Percentiles rank a stretch among this genome's conserved stretches.
These are phyloP conservation scores for Phytophthora quininea DNA, from an alignment of 352 stramenopile genomes.

Conservation along the genomic window DNA sequence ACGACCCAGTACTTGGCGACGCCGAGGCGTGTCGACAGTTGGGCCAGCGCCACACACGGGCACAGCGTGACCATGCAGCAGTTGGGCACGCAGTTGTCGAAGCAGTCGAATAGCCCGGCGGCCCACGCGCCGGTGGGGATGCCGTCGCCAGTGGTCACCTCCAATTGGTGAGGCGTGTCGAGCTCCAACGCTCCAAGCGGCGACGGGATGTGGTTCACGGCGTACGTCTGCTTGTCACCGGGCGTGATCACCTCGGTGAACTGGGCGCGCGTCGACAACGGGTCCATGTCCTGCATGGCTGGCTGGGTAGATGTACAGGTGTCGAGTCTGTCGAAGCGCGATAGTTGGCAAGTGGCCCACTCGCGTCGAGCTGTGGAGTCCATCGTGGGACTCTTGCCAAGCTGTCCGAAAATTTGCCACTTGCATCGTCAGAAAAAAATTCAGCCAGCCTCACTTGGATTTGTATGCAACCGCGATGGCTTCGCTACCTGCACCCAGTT, in stretches of 20 bases:
- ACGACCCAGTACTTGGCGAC: constrained; percentile 36
- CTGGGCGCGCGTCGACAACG: constrained; percentile 31
- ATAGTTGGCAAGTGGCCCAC: constrained; percentile 16
- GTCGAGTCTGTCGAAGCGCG: background rate
- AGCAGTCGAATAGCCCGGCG: constrained; percentile 47
- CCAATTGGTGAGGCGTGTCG: constrained; percentile 32
- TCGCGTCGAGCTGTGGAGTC: background rate
- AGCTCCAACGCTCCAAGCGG: constrained; percentile 26
- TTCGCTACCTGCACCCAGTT: background rate
- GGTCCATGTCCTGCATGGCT: constrained; percentile 32
- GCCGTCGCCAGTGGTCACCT: constrained; percentile 26
- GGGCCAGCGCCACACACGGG: constrained; percentile 55
- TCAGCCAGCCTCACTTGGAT: background rate
- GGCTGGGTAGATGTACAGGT: background rate
- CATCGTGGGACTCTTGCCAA: background rate
- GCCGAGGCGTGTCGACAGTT: constrained; percentile 49
- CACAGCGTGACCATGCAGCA: constrained; percentile 53
- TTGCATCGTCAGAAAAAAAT: background rate
- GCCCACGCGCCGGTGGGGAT: constrained; percentile 44
- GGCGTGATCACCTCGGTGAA: constrained; percentile 33
- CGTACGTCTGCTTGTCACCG: constrained; percentile 11
- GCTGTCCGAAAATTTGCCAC: background rate
- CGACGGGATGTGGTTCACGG: constrained; percentile 32
- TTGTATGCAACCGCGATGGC: background rate
- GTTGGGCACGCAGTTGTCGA: constrained; percentile 52